A percentile compares a stretch with the other conserved stretches of the same genome.
Conservation (phyloP, 2,329 filamentous ascomycete species). For the Graphilbum sp. region DNA sequence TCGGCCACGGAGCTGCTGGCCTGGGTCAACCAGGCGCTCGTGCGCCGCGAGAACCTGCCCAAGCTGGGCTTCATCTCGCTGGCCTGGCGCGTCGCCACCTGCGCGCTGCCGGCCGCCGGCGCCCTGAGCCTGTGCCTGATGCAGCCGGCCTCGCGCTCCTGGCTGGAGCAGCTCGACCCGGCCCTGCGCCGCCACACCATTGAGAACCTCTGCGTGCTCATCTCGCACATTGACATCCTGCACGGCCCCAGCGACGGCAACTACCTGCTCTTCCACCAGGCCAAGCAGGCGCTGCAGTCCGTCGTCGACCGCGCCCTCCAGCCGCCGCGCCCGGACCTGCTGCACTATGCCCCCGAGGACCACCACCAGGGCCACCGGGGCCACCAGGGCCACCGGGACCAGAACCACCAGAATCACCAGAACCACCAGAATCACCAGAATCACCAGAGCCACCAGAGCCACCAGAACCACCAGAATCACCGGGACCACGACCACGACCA, state of each 20-base stretch:
- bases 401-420: too few relatives aligned
- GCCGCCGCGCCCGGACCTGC: neutral
- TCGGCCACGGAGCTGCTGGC: conserved; percentile 3
- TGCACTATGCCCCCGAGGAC: neutral
- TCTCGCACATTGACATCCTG: conserved; percentile 4
- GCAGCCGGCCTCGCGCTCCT: neutral
- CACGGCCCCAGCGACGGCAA: conserved; percentile 5
- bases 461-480: too few relatives aligned
- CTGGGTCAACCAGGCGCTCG: conserved; percentile 5
- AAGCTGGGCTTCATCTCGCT: conserved; percentile 3
- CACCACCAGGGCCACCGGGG: too few relatives aligned
- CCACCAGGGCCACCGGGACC: too few relatives aligned
- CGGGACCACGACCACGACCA: too few relatives aligned
- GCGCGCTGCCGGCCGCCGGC: conserved; percentile 3
- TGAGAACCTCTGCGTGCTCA: conserved; percentile 2
- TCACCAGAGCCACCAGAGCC: too few relatives aligned
- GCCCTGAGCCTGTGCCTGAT: conserved; percentile 3
- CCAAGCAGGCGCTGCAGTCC: conserved; percentile 1
- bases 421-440: too few relatives aligned
- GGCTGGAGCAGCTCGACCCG: neutral
- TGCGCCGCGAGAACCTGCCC: conserved; percentile 3
- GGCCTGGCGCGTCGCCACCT: conserved; percentile 3
- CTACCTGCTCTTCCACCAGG: conserved; percentile 4
- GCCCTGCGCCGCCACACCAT: conserved; percentile 1
- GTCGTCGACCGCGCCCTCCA: neutral